These are phyloP conservation scores for Lactarius indigo DNA, from an alignment of 768 basidiomycete species.

Conservation along the genomic window DNA sequence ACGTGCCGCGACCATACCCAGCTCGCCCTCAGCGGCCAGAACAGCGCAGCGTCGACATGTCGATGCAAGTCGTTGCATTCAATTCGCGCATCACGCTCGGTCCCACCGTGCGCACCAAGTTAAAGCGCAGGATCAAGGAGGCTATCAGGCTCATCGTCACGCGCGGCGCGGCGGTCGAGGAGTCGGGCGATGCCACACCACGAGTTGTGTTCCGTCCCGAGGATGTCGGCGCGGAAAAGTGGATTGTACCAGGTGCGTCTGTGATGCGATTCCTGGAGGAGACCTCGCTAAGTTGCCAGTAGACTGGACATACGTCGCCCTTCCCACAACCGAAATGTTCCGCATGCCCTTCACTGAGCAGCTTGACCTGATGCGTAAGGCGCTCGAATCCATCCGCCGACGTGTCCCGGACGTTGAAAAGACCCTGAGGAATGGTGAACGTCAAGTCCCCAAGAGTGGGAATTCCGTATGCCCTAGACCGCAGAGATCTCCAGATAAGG, in stretches of 20 bases:
- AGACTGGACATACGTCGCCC: slow-evolving; percentile 22
- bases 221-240: slow-evolving; percentile 20
- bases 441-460: neutral
- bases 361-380: slow-evolving; percentile 12
- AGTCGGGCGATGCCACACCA: neutral
- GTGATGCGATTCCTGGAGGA: no score
- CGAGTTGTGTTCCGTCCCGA: slow-evolving; percentile 10
- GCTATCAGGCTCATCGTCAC: slow-evolving; percentile 3
- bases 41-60: slow-evolving; percentile 10
- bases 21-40: neutral
- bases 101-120: neutral
- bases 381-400: neutral
- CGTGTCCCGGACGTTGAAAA: slow-evolving; percentile 2
- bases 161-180: slow-evolving; percentile 7
- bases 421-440: neutral
- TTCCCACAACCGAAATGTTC: slow-evolving; percentile 10
- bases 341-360: slow-evolving; percentile 2
- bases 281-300: no score
- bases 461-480: neutral
- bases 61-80: slow-evolving; percentile 3
- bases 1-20: slow-evolving; percentile 12
- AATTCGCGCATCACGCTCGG: neutral
- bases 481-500: neutral
- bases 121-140: slow-evolving; percentile 19
- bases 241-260: slow-evolving; percentile 17